These are phyloP conservation scores for Globisporangium nunn DNA, from an alignment of 352 stramenopile genomes.

Conservation along the genomic window DNA sequence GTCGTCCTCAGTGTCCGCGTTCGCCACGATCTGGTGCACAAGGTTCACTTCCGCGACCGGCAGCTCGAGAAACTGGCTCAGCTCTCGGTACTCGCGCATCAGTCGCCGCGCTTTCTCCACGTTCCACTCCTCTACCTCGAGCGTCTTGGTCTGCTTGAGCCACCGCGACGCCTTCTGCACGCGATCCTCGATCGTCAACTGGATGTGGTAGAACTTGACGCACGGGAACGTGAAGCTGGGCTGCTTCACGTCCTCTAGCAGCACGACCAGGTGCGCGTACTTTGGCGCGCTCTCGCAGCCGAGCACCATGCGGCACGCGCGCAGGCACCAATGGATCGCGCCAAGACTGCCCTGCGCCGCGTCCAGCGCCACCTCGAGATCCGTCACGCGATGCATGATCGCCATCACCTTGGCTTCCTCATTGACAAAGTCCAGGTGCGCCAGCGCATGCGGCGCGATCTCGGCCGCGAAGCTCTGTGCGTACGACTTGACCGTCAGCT, in stretches of 20 bases:
- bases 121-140: slow-evolving; percentile 70
- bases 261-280: slow-evolving; percentile 63
- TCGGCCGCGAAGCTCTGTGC: slow-evolving; percentile 33
- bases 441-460: slow-evolving; percentile 48
- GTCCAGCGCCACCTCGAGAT: slow-evolving; percentile 54
- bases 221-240: slow-evolving; percentile 51
- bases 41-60: slow-evolving; percentile 58
- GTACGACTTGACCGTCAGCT: slow-evolving; percentile 25
- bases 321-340: slow-evolving; percentile 73
- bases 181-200: slow-evolving; percentile 60
- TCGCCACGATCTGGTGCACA: slow-evolving; percentile 29
- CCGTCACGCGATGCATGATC: slow-evolving; percentile 54
- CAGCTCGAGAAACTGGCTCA: slow-evolving; percentile 59
- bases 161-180: slow-evolving; percentile 54
- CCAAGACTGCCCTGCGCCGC: slow-evolving; percentile 37
- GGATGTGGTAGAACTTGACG: slow-evolving; percentile 61
- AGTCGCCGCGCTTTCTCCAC: slow-evolving; percentile 38
- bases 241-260: slow-evolving; percentile 48
- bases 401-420: slow-evolving; percentile 25
- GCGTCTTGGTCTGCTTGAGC: slow-evolving; percentile 53
- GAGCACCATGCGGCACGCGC: slow-evolving; percentile 60
- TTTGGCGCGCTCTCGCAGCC: slow-evolving; percentile 34
- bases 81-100: slow-evolving; percentile 36
- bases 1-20: slow-evolving; percentile 7
- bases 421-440: slow-evolving; percentile 30